Base-by-base conservation (phyloP, 2,329 filamentous ascomycete genomes). In the Sclerotinia subarctica region DNA sequence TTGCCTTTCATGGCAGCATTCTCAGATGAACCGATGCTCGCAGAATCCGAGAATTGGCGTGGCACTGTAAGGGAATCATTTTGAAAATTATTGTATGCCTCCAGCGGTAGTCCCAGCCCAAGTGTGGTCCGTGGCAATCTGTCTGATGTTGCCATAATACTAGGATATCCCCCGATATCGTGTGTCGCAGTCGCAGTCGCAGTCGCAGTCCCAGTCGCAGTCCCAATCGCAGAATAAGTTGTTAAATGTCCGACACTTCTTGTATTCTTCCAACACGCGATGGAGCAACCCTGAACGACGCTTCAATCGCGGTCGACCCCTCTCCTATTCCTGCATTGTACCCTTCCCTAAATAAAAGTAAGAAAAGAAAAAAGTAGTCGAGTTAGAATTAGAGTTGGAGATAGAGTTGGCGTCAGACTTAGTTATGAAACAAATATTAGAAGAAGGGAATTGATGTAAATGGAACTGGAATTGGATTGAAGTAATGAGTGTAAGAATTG, bases 51-150 rank as follows among this genome's bases (percentile, higher is more conserved):
- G 11, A 66, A 54, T 54, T 70, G 49, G 47, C 72, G 69, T 52
- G 68, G 67, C n/a, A 54, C 44, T 24, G 68, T 52, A 51, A 66
- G 53, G 42, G 68, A 46, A 56, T 67, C 73, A 75, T 76, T 65
- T 64, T 75, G 71, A 44, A 72, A 58, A 67, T 73, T 70, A 47
- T 69, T 67, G 59, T 75, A 71, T 56, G 70, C 68, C 21, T 76
- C 72, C 56, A 74, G 67, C n/a, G 66, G 68, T 38, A 70, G 66
- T 58, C 67, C 69, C 57, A 70, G 71, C 56, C 65, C 65, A 52
- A 47, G 35, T 42, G 66, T 64, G 44, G 69, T 68, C 70, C 65
- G 67, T 64, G 70, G 66, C 66, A 56, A 54, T 66, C 66, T 51
- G 64, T 72, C 70, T 57, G 69, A 64, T 56, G 66, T 42, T 54